These are phyloP conservation scores for Daucus carota DNA, from an alignment of 129 eudicot genomes.

Conservation along the genomic window DNA sequence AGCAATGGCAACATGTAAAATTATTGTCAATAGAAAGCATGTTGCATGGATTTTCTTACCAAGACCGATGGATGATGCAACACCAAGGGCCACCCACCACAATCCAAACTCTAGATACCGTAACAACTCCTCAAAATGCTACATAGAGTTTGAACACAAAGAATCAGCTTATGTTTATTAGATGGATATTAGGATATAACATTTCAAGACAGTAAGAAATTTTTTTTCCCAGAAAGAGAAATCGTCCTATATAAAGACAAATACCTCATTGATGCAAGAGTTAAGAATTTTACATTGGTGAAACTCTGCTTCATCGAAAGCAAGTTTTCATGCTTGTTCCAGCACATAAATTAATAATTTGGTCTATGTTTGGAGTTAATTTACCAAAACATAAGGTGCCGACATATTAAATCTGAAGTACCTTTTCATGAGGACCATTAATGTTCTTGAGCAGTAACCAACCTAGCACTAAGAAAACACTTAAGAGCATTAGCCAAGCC, in stretches of 20 bases:
- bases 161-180: not conserved
- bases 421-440: constrained; percentile 71
- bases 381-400: not conserved
- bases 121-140: constrained; percentile 72
- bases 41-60: constrained; percentile 38
- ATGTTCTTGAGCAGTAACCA: constrained; percentile 39
- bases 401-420: constrained; percentile 12
- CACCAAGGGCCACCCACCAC: constrained; percentile 98
- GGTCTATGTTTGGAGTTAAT: no score
- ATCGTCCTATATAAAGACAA: not conserved
- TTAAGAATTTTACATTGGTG: not conserved
- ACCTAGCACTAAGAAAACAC: constrained; percentile 22
- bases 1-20: not conserved
- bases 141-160: constrained; percentile 14
- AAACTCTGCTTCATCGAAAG: not conserved
- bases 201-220: no score
- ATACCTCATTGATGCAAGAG: not conserved
- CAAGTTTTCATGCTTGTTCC: not conserved
- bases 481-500: constrained; percentile 50
- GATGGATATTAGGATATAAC: not conserved
- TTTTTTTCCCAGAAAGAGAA: not conserved
- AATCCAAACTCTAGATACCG: constrained; percentile 60
- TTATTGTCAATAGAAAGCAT: not conserved
- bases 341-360: not conserved
- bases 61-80: constrained; percentile 96